Base-by-base conservation (phyloP, 257 asterid species). In the Gynochthodes officinalis region DNA sequence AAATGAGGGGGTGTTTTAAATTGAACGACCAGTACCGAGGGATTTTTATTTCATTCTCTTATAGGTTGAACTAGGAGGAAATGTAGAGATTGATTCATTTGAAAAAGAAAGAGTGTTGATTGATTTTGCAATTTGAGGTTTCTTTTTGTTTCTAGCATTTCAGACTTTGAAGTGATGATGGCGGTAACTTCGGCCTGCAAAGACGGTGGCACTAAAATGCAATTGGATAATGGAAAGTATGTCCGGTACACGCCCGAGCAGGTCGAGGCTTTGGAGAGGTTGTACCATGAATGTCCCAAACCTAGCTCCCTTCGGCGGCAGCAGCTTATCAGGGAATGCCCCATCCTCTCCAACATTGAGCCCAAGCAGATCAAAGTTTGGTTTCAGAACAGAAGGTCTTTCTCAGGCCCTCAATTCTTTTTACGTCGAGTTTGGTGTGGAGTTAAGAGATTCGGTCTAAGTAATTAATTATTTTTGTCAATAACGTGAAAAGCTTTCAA, bases 281-380 rank as follows among this genome's bases (percentile, higher is more conserved):
- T 92, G 78, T 95, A 95, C 78, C 97, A 91, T 42, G 98, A 95
- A 37, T 92, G 99, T 52, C 99, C 99, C 0, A 95, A 95, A 66
- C 99, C 99, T 2, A 95, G 97, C 77, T 89, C 99, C n/a, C 87
- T 92, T 50, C 86, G 97, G 25, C 86, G 98, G 8, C 97, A 95
- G 67, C 99, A 95, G 82, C 89, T 95, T 46, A 95, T 95, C 71
- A 81, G 98, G 7, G 98, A 91, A 61, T 95, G 96, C 64, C 96
- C 97, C 0, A 89, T 95, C 55, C 92, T 95, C 18, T 85, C 98
- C 44, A 86, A 95, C 79, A 95, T 95, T 21, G 99, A 95, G 85
- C 98, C 98, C 4, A 95, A 91, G 83, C 99, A 95, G 88, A 95
- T 91, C 94, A 95, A 92, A 95, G 98, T 95, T 49, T 95, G 99